A percentile compares a stretch with the other conserved stretches of the same genome.
phyloP scores from a whole-genome alignment of 2,329 filamentous ascomycete genomes.

The Ambrosiella beaveri region DNA sequence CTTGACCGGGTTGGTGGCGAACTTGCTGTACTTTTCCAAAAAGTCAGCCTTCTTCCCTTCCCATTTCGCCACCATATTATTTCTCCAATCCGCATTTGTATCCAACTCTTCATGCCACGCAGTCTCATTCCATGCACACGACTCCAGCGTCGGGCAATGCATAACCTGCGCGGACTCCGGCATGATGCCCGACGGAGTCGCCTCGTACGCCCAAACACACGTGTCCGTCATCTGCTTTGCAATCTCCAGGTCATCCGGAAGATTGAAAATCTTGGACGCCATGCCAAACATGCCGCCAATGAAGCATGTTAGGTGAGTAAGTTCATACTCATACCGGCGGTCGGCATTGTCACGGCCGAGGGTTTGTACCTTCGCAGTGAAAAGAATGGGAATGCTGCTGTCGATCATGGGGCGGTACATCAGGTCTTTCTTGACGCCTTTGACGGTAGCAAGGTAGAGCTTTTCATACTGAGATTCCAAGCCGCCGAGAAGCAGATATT shows the following conservation, averaged over 20 bases:
- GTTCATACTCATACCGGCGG: slow-evolving; percentile 36
- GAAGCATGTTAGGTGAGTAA: slow-evolving; percentile 49
- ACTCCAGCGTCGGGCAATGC: slow-evolving; percentile 29
- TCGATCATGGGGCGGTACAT: slow-evolving; percentile 63
- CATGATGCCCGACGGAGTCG: slow-evolving; percentile 45
- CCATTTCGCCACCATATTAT: slow-evolving; percentile 25
- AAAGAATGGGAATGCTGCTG: slow-evolving; percentile 48
- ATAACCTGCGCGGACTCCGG: slow-evolving; percentile 32
- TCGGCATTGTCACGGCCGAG: slow-evolving; percentile 25
- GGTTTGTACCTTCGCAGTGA: slow-evolving; percentile 46
- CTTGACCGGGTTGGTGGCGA: neutral
- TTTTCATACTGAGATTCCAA: slow-evolving; percentile 52
- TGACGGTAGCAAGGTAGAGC: slow-evolving; percentile 52
- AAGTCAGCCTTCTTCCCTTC: slow-evolving; percentile 12
- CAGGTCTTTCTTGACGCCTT: slow-evolving; percentile 53
- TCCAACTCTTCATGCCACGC: slow-evolving; percentile 33
- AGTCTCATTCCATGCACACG: slow-evolving; percentile 35
- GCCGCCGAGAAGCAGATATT: slow-evolving; percentile 59
- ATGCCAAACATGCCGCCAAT: slow-evolving; percentile 54
- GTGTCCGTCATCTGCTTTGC: slow-evolving; percentile 48
- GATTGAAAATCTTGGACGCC: slow-evolving; percentile 43
- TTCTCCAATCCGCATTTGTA: slow-evolving; percentile 26
- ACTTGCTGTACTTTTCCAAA: slow-evolving; percentile 9
- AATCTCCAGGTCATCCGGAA: slow-evolving; percentile 42
- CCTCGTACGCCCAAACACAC: slow-evolving; percentile 52